Evolutionary conservation across 345 rosid species (phyloP).

Genomic region (Aurinia saxatilis): DNA sequence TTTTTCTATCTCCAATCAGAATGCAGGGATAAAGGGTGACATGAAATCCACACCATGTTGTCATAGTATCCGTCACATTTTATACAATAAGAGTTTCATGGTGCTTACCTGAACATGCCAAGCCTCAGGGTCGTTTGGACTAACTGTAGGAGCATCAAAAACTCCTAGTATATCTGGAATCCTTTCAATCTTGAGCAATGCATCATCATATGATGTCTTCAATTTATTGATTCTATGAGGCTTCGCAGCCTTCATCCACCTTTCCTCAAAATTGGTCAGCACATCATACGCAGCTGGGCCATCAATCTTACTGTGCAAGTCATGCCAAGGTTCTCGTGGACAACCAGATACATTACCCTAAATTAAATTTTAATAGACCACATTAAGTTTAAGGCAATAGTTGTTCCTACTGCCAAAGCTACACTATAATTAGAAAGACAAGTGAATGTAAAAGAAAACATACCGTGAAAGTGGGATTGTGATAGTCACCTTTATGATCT

Average conservation of each 20-base stretch:
- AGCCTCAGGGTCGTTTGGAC: constrained; percentile 54
- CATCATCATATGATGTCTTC: constrained; percentile 69
- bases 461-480: constrained; percentile 88
- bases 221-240: constrained; percentile 71
- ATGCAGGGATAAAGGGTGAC: neutral
- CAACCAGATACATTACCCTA: constrained; percentile 68
- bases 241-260: constrained; percentile 83
- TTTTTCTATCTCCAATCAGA: neutral
- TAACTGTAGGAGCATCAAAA: constrained; percentile 40
- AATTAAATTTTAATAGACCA: neutral
- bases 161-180: constrained; percentile 73
- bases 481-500: constrained; percentile 78
- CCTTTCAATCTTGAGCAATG: constrained; percentile 66
- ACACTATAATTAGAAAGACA: neutral
- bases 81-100: neutral
- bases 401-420: neutral
- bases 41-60: neutral
- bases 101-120: constrained; percentile 90
- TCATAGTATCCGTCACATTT: neutral
- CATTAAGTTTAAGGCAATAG: neutral
- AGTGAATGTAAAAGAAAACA: constrained; percentile 2
- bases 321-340: constrained; percentile 98
- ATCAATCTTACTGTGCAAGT: constrained; percentile 82
- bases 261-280: constrained; percentile 85
- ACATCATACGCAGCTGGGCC: constrained; percentile 99